Evolutionary conservation across 2,329 filamentous ascomycete genomes (phyloP).

Genomic region (Diaporthe humulicola): DNA sequence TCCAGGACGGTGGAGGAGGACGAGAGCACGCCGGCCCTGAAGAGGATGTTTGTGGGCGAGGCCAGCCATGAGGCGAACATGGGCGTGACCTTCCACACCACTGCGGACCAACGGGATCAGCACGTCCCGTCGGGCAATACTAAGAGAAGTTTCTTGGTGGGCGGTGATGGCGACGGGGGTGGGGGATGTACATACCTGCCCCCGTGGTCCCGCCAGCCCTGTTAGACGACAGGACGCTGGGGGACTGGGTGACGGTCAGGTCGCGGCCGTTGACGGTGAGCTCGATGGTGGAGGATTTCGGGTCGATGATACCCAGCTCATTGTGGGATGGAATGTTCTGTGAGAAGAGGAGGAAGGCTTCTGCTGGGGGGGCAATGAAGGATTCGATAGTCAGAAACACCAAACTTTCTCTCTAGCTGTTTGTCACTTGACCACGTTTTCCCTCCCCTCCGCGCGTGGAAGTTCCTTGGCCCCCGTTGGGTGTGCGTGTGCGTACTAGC

Average conservation of each 20-base stretch:
- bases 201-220: conserved; percentile 72
- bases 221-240: conserved; percentile 82
- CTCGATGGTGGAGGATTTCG: conserved; percentile 74
- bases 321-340: conserved; percentile 79
- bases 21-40: conserved; percentile 63
- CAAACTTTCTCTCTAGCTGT: neutral
- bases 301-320: conserved; percentile 85
- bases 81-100: conserved; percentile 93
- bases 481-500: conserved; percentile 44
- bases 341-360: conserved; percentile 90
- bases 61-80: conserved; percentile 85
- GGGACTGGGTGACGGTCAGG: conserved; percentile 85
- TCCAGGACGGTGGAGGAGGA: conserved; percentile 76
- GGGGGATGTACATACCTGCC: conserved; percentile 55
- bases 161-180: too few species aligned
- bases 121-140: neutral
- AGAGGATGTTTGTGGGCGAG: conserved; percentile 72
- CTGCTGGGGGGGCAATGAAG: conserved; percentile 59
- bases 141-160: neutral
- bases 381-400: conserved; percentile 28
- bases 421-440: neutral
- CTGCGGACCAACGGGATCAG: conserved; percentile 54
- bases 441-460: neutral
- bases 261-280: conserved; percentile 78
- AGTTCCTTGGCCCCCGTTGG: neutral